Conservation (phyloP, 1,284 basidiomycete species). For the Sanghuangporus sanghuang region DNA sequence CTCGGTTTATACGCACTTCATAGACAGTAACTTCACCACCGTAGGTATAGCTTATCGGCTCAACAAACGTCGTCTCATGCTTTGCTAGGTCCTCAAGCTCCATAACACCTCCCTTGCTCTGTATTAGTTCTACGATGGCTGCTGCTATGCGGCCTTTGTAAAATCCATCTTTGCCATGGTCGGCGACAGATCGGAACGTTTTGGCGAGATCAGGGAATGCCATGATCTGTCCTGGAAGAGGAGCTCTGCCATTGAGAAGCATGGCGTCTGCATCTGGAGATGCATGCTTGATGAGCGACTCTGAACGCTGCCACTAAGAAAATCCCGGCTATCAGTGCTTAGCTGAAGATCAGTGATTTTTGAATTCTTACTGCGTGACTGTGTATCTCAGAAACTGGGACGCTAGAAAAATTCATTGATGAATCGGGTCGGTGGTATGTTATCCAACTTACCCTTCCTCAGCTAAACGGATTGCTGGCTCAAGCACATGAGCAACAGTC, state of each 20-base stretch:
- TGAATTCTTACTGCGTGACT: conserved; percentile 44
- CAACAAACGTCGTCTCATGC: conserved; percentile 75
- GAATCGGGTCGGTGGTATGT: not conserved
- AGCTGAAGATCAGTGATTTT: not conserved
- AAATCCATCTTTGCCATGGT: conserved; percentile 84
- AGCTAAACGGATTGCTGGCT: conserved; percentile 80
- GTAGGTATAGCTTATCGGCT: conserved; percentile 90
- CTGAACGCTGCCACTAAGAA: conserved; percentile 68
- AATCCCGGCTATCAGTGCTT: not conserved
- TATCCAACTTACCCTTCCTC: conserved; percentile 67
- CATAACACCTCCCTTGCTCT: conserved; percentile 86
- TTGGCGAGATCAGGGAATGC: conserved; percentile 74
- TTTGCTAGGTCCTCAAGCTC: conserved; percentile 81
- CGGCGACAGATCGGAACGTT: conserved; percentile 78
- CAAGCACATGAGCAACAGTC: conserved; percentile 76
- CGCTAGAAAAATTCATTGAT: conserved; percentile 34
- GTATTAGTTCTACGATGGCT: conserved; percentile 82
- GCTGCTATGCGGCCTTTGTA: conserved; percentile 88
- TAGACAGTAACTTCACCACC: conserved; percentile 76
- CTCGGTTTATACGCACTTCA: conserved; percentile 51
- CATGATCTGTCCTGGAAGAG: conserved; percentile 74
- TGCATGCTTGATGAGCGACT: conserved; percentile 73
- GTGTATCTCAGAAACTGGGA: conserved; percentile 78
- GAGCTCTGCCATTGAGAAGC: conserved; percentile 78
- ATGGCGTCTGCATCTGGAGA: conserved; percentile 82